Evolutionary conservation across 768 basidiomycete genomes (phyloP), one percentile per base, ranked within the genome.

Genomic region (Crepidotus variabilis): DNA sequence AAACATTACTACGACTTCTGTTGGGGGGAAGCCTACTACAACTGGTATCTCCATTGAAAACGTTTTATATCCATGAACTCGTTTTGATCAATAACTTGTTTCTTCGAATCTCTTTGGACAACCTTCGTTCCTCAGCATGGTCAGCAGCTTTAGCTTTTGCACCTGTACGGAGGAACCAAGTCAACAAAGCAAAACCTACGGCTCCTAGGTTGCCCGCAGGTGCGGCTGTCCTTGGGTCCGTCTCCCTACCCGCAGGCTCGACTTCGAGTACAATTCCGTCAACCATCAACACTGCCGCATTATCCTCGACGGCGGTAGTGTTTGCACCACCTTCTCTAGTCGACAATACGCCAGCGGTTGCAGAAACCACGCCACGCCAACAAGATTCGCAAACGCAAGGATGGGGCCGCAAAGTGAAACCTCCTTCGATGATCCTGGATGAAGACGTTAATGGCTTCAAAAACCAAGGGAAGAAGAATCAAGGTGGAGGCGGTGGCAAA

Each of bases 371-470:
- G 24, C 36, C 50, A 9, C 50, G 49, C 33, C 52, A 48, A 4
- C 18, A 39, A 47, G 50, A 72, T 2, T 51, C 73, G n/a, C 72
- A 77, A 61, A 72, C 78, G 16, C 82, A 85, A 60, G 85, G 86
- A 61, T 92, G 92, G 92, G 88, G 88, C 45, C 90, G 87, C 72
- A 92, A 92, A 67, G 86, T 93, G 66, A 92, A 92, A 63, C 92
- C 92, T 14, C 92, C 92, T 2, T 89, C 89, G 0, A 93, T 94
- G 90, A 78, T 93, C 20, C 80, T 94, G 9, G 92, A 94, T 58
- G 92, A 94, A 57, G 90, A 94, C 59, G 77, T 94, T 60, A 94
- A 94, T 56, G 92, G 92, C 0, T 94, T 88, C 71, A 88, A 84
- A 63, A 64, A 78, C 23, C 55, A 56, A 39, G 36, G 39, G 6